Conservation (phyloP, 805 yeast genomes). For the Saturnispora galanensis region DNA sequence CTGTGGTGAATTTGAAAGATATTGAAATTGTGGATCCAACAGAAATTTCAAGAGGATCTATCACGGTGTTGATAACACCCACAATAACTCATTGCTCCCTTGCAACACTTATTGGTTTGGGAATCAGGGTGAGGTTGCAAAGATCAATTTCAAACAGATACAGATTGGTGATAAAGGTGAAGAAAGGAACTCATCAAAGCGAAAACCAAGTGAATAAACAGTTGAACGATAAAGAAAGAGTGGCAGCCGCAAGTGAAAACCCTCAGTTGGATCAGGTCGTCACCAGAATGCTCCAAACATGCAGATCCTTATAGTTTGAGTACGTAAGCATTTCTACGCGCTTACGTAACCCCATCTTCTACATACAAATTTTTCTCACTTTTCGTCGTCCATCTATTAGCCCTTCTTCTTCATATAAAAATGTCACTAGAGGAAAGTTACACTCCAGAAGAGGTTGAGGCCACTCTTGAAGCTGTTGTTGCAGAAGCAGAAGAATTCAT, state of each 20-base stretch:
- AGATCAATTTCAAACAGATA: conserved; percentile 79
- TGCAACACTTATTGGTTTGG: conserved; percentile 92
- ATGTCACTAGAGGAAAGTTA: background rate
- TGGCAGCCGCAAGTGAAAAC: conserved; percentile 97
- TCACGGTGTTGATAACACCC: conserved; percentile 81
- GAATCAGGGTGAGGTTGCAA: conserved; percentile 85
- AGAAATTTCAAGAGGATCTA: conserved; percentile 51
- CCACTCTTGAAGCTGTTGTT: conserved; percentile 6
- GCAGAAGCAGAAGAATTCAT: conserved; percentile 11
- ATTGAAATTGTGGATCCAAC: conserved; percentile 55
- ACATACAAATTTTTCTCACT: too few species aligned
- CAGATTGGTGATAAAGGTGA: conserved; percentile 68
- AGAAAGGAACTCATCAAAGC: conserved; percentile 91
- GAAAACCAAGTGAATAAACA: conserved; percentile 95
- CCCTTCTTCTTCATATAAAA: too few species aligned
- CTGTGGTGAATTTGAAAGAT: conserved; percentile 81
- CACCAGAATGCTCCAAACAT: conserved; percentile 82
- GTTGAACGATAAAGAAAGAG: conserved; percentile 92
- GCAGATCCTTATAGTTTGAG: conserved; percentile 23
- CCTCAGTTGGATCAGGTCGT: conserved; percentile 86
- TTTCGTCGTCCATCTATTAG: too few species aligned
- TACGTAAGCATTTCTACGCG: too few species aligned
- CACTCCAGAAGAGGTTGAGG: background rate
- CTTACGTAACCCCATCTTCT: too few species aligned
- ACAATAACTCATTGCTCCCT: conserved; percentile 96